phyloP scores from a whole-genome alignment of 2,329 filamentous ascomycete genomes.

The Pseudogymnoascus verrucosus region DNA sequence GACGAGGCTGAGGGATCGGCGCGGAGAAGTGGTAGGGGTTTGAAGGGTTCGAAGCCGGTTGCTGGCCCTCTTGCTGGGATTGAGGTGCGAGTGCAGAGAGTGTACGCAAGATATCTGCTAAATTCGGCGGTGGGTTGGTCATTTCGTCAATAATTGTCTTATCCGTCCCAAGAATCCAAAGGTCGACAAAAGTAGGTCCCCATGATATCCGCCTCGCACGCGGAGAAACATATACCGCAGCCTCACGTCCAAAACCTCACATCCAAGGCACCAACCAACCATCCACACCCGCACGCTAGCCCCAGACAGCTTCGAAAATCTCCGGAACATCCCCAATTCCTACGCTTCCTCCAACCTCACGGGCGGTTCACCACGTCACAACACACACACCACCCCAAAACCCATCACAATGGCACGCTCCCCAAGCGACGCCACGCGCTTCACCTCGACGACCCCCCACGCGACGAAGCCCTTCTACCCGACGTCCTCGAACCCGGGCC shows the following conservation, averaged over 20 bases:
- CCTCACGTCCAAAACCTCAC: neutral
- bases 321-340: constrained; percentile 9
- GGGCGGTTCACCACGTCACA: neutral
- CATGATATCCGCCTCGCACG: no score
- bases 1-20: constrained; percentile 10
- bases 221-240: neutral
- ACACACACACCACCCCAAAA: neutral
- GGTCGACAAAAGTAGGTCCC: neutral
- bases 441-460: constrained; percentile 62
- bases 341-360: neutral
- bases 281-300: neutral
- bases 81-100: constrained; percentile 23
- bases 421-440: constrained; percentile 73
- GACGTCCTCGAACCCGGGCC: constrained; percentile 23
- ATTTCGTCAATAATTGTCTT: constrained; percentile 12
- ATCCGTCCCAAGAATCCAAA: neutral
- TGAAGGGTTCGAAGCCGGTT: neutral
- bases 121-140: constrained; percentile 23
- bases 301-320: neutral
- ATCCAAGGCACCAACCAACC: neutral
- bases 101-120: constrained; percentile 27
- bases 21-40: neutral
- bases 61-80: constrained; percentile 10
- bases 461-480: constrained; percentile 50
- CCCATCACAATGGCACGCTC: constrained; percentile 46